Conservation (phyloP, 169 alveolate species). For the Eimeria nieschulzi region DNA sequence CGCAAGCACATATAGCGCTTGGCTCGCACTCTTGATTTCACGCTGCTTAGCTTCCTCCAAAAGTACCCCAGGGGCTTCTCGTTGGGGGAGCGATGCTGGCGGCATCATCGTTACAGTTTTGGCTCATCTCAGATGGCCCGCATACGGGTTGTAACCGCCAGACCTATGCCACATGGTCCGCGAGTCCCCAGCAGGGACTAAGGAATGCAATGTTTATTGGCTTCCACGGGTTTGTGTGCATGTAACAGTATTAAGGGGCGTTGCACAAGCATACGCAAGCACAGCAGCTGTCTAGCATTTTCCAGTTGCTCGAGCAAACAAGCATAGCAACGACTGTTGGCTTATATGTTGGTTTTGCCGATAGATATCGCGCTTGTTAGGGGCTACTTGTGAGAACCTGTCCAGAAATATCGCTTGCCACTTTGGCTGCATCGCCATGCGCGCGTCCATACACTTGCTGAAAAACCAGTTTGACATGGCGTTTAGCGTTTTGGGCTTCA, state of each 20-base stretch:
- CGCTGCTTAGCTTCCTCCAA: slow-evolving; percentile 33
- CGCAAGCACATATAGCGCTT: slow-evolving; percentile 7
- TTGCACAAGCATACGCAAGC: slow-evolving; percentile 15
- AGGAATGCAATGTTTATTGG: slow-evolving; percentile 70
- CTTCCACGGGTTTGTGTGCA: slow-evolving; percentile 55
- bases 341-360: neutral
- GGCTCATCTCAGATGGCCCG: slow-evolving; percentile 23
- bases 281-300: too few relatives aligned
- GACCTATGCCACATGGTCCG: slow-evolving; percentile 38
- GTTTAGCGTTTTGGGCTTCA: too few relatives aligned
- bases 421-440: too few relatives aligned
- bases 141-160: slow-evolving; percentile 47
- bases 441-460: too few relatives aligned
- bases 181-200: slow-evolving; percentile 65
- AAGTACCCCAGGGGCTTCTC: slow-evolving; percentile 13
- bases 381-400: too few relatives aligned
- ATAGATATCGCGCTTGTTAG: neutral
- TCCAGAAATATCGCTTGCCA: too few relatives aligned
- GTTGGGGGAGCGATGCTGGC: slow-evolving; percentile 24
- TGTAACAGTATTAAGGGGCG: slow-evolving; percentile 13
- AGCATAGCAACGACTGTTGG: neutral
- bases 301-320: neutral
- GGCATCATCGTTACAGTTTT: neutral
- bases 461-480: too few relatives aligned
- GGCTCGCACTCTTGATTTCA: slow-evolving; percentile 31